Evolutionary conservation across 495 filamentous ascomycete species (phyloP).

Genomic region (Lentithecium fluviatile): DNA sequence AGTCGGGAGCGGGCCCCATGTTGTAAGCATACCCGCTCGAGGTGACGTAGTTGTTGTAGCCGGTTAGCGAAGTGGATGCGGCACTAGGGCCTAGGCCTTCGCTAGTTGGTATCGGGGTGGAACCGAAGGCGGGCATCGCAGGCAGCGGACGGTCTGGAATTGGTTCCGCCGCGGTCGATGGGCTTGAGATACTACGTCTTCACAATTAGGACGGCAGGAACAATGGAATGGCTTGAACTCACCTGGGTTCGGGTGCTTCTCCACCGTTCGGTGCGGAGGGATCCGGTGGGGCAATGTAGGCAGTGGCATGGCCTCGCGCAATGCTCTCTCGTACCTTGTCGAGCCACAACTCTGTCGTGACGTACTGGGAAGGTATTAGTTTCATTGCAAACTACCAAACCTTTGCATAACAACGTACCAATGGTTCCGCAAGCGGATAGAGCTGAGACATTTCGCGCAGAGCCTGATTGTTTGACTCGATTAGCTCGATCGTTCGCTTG

Average conservation of each 20-base stretch:
- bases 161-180: neutral
- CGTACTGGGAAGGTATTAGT: neutral
- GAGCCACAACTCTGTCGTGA: constrained; percentile 3
- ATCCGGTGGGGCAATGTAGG: neutral
- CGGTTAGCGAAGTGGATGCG: too few relatives aligned
- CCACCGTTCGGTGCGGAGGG: too few relatives aligned
- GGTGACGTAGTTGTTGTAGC: too few relatives aligned
- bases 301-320: neutral
- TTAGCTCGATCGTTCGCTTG: neutral
- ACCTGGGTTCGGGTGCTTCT: too few relatives aligned
- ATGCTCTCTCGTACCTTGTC: neutral
- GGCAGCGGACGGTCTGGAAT: neutral
- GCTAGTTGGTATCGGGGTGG: neutral
- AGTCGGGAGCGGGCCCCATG: too few relatives aligned
- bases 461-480: neutral
- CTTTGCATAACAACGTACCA: neutral
- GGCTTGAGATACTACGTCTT: neutral
- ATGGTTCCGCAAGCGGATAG: constrained; percentile 7
- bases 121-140: neutral
- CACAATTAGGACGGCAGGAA: too few relatives aligned
- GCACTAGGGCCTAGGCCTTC: too few relatives aligned
- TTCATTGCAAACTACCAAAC: neutral
- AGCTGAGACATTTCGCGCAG: neutral
- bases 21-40: too few relatives aligned
- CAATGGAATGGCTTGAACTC: too few relatives aligned